These are phyloP conservation scores for Zymoseptoria tritici DNA, from an alignment of 2,329 filamentous ascomycete genomes.

Conservation along the genomic window DNA sequence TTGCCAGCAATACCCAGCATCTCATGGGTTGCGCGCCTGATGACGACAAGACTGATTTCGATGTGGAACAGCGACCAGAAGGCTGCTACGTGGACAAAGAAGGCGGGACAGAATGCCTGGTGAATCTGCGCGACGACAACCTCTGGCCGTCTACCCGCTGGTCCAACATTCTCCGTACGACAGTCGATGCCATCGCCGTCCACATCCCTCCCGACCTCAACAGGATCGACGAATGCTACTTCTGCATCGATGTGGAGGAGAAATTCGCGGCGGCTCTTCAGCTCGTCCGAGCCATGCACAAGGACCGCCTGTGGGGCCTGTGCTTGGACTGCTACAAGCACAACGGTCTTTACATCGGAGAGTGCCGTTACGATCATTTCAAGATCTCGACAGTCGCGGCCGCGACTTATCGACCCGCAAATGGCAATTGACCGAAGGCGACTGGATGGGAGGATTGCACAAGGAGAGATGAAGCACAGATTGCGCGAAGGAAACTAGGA, in stretches of 20 bases:
- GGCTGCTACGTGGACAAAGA: slow-evolving; percentile 22
- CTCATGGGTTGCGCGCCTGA: slow-evolving; percentile 24
- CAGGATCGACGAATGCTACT: slow-evolving; percentile 23
- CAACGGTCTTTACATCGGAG: slow-evolving; percentile 13
- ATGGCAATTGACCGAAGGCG: background rate
- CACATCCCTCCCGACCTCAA: slow-evolving; percentile 24
- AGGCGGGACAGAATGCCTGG: slow-evolving; percentile 17
- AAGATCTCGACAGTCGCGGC: background rate
- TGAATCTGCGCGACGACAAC: slow-evolving; percentile 20
- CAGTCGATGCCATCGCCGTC: slow-evolving; percentile 6
- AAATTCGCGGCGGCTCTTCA: slow-evolving; percentile 15
- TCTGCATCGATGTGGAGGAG: slow-evolving; percentile 20
- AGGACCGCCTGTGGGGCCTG: slow-evolving; percentile 24
- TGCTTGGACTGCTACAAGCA: slow-evolving; percentile 26
- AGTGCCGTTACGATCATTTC: slow-evolving; percentile 23
- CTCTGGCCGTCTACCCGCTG: slow-evolving; percentile 24
- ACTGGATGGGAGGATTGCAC: background rate
- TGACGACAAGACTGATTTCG: slow-evolving; percentile 15
- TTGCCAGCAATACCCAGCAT: slow-evolving; percentile 20
- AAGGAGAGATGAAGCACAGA: background rate
- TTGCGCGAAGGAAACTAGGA: background rate
- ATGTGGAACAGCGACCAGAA: slow-evolving; percentile 1
- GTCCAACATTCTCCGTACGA: slow-evolving; percentile 8
- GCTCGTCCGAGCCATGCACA: slow-evolving; percentile 17
- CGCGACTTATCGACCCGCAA: background rate